These are phyloP conservation scores for Gryganskiella cystojenkinii DNA, from an alignment of 192 early-diverging fungal genomes.

Conservation along the genomic window DNA sequence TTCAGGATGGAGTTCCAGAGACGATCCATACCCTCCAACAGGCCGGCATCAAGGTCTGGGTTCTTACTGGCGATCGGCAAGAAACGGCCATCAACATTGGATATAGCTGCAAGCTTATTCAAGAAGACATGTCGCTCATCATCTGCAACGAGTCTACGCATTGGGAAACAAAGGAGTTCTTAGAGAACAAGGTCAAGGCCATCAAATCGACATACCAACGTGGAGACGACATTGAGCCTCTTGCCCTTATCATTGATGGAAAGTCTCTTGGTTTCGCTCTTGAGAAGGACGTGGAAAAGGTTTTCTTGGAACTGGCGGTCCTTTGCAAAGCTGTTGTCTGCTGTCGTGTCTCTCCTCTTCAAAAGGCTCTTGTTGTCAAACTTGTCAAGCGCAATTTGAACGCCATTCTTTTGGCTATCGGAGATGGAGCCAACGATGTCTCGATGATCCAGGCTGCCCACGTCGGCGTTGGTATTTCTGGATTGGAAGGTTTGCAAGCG, in stretches of 20 bases:
- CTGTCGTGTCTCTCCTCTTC: conserved; percentile 97
- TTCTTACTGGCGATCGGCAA: conserved; percentile 97
- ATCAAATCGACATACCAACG: conserved; percentile 67
- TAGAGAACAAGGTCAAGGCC: conserved; percentile 87
- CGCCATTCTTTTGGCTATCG: conserved; percentile 94
- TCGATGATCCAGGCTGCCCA: conserved; percentile 99
- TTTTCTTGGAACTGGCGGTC: conserved; percentile 91
- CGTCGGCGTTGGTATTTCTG: conserved; percentile 97
- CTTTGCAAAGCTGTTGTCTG: conserved; percentile 96
- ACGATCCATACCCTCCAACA: conserved; percentile 95
- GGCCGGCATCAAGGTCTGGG: conserved; percentile 98
- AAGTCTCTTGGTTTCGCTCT: conserved; percentile 92
- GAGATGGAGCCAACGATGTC: conserved; percentile 99
- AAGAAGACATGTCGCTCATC: conserved; percentile 96
- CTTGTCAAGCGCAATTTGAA: conserved; percentile 94
- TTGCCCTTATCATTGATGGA: conserved; percentile 97
- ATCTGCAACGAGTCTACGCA: conserved; percentile 93
- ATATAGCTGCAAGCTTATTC: conserved; percentile 94
- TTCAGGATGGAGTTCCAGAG: conserved; percentile 99
- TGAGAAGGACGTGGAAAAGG: conserved; percentile 81
- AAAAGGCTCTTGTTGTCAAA: conserved; percentile 98
- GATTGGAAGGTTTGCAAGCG: conserved; percentile 96
- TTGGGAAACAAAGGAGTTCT: conserved; percentile 92
- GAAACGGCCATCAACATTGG: conserved; percentile 99
- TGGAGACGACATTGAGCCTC: conserved; percentile 62